Conservation (phyloP, 768 basidiomycete genomes). For the Termitomyces sp. region DNA sequence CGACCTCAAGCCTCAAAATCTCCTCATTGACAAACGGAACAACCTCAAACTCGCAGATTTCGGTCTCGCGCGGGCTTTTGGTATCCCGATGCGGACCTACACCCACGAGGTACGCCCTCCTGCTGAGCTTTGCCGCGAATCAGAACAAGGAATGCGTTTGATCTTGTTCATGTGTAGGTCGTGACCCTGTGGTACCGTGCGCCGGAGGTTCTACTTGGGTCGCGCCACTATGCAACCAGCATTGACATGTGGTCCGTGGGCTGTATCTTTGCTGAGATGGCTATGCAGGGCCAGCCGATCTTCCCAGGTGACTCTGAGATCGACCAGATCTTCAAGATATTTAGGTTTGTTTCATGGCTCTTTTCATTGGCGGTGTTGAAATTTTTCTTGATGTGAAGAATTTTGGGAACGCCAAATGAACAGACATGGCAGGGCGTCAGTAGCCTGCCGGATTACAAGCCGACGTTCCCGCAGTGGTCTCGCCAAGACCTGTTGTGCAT, state of each 20-base stretch:
- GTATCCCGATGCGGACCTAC: slow-evolving; percentile 98
- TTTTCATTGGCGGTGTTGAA: not conserved
- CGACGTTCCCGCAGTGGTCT: slow-evolving; percentile 95
- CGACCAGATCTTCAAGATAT: slow-evolving; percentile 99
- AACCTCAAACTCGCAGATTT: slow-evolving; percentile 97
- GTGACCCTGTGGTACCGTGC: slow-evolving; percentile 99
- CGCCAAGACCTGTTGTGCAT: slow-evolving; percentile 60
- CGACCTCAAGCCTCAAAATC: slow-evolving; percentile 94
- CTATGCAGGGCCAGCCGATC: slow-evolving; percentile 80
- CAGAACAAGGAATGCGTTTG: not conserved
- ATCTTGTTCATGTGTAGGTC: slow-evolving; percentile 48
- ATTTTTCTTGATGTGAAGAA: slow-evolving; percentile 35
- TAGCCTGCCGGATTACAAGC: slow-evolving; percentile 88
- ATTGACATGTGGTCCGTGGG: slow-evolving; percentile 99
- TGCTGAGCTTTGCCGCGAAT: not conserved
- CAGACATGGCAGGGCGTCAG: slow-evolving; percentile 89
- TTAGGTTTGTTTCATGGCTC: slow-evolving; percentile 51
- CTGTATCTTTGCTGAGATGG: slow-evolving; percentile 99
- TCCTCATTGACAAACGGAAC: slow-evolving; percentile 83
- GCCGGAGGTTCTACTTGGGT: slow-evolving; percentile 93
- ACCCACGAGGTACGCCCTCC: slow-evolving; percentile 79
- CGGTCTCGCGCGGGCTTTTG: slow-evolving; percentile 93
- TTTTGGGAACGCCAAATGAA: slow-evolving; percentile 92
- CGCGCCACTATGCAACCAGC: slow-evolving; percentile 93
- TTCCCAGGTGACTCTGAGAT: slow-evolving; percentile 99